phyloP scores from a whole-genome alignment of 1,284 basidiomycete genomes.

The Irpex sp. region DNA sequence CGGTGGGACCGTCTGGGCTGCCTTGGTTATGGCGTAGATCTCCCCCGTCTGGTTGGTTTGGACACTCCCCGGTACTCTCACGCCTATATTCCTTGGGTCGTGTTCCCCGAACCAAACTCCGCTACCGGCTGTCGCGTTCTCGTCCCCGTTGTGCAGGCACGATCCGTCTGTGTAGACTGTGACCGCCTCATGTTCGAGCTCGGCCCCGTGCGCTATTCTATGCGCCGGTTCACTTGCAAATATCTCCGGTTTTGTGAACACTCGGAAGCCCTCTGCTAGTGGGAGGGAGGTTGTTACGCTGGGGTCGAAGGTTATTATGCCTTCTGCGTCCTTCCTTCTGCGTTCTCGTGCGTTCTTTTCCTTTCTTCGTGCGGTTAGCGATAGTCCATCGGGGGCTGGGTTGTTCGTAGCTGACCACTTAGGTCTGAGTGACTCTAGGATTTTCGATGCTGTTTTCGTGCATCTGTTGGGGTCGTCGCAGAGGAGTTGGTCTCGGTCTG shows the following conservation, averaged over 20 bases:
- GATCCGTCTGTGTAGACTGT: slow-evolving; percentile 10
- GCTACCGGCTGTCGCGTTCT: slow-evolving; percentile 16
- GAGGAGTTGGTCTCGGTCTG: too few species aligned
- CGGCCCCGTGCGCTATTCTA: not conserved
- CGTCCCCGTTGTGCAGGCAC: slow-evolving; percentile 5
- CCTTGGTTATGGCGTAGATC: not conserved
- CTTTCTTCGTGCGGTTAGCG: not conserved
- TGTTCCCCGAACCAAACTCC: slow-evolving; percentile 18
- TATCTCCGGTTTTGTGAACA: not conserved
- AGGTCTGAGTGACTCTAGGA: not conserved
- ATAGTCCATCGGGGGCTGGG: not conserved
- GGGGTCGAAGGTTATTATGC: not conserved
- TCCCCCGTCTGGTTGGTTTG: slow-evolving; percentile 20
- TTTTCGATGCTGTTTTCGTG: not conserved
- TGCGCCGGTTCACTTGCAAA: not conserved
- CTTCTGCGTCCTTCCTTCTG: not conserved
- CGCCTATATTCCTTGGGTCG: slow-evolving; percentile 13
- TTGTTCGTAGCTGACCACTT: not conserved
- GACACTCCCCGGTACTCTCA: slow-evolving; percentile 12
- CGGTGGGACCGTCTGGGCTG: not conserved
- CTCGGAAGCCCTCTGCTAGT: not conserved
- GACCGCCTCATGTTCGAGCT: not conserved
- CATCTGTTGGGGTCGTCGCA: not conserved
- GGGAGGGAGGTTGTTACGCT: not conserved
- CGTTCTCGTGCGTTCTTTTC: not conserved